A percentile compares a stretch with the other conserved stretches of the same genome.
phyloP scores from a whole-genome alignment of 2,329 filamentous ascomycete species.

The Aspergillus sp. region DNA sequence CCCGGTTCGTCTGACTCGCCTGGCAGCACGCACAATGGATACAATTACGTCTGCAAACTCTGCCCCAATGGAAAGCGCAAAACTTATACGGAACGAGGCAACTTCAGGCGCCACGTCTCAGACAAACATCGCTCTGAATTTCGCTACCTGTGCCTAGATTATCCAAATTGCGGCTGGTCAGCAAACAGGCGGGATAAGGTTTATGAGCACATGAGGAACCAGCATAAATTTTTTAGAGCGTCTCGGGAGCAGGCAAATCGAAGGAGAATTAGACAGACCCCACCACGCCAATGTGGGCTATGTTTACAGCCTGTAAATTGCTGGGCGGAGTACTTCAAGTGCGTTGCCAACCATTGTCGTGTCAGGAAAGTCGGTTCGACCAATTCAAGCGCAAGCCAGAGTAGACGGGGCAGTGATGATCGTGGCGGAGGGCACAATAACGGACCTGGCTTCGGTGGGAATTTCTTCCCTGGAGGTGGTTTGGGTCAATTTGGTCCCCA shows the following conservation, averaged over 20 bases:
- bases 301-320: constrained; percentile 6
- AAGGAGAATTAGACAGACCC: not conserved
- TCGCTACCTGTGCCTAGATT: constrained; percentile 5
- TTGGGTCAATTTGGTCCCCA: not conserved
- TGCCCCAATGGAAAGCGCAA: not conserved
- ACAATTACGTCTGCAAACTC: constrained; percentile 8
- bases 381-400: constrained; percentile 7
- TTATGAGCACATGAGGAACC: constrained; percentile 3
- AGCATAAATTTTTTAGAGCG: not conserved
- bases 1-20: not conserved
- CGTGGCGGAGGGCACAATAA: constrained; percentile 4
- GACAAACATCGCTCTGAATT: constrained; percentile 5
- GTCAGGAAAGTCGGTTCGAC: constrained; percentile 3
- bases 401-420: constrained; percentile 15
- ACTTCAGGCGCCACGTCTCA: constrained; percentile 17
- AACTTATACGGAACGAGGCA: constrained; percentile 1
- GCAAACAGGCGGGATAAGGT: constrained; percentile 18
- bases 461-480: not conserved
- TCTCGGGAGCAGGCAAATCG: not conserved
- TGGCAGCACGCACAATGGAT: not conserved
- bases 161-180: constrained; percentile 2
- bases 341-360: constrained; percentile 17
- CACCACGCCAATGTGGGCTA: constrained; percentile 9
- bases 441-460: constrained; percentile 5
- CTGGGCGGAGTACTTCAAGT: constrained; percentile 19